A percentile compares a stretch with the other conserved stretches of the same genome.
Conservation (phyloP, 805 yeast species). For the Candida qinlingensis region DNA sequence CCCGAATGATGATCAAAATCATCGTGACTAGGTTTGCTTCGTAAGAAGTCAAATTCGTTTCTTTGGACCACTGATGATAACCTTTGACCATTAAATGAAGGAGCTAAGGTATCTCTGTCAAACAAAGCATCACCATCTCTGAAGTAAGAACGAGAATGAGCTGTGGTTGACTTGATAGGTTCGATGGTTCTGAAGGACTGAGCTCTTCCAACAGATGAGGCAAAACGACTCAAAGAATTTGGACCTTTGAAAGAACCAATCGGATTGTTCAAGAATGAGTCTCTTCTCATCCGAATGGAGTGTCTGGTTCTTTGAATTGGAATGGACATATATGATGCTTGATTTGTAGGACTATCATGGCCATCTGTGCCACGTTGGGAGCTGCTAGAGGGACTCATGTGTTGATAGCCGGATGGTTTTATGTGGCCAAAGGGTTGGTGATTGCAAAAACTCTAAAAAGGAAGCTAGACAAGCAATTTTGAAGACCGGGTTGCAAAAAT, state of each 20-base stretch:
- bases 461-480: not conserved
- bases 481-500: not conserved
- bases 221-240: constrained; percentile 72
- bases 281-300: constrained; percentile 27
- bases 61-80: constrained; percentile 47
- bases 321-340: constrained; percentile 12
- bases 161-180: constrained; percentile 25
- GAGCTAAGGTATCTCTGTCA: constrained; percentile 66
- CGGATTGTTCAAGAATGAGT: constrained; percentile 38
- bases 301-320: constrained; percentile 19
- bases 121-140: constrained; percentile 56
- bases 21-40: constrained; percentile 17
- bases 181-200: constrained; percentile 63
- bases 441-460: too few species aligned
- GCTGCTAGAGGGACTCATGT: too few species aligned
- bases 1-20: constrained; percentile 18
- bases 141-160: constrained; percentile 53
- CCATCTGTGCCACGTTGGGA: not conserved
- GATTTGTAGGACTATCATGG: not conserved
- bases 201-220: constrained; percentile 74
- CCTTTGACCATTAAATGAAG: constrained; percentile 58
- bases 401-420: too few species aligned
- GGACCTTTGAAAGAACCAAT: constrained; percentile 58
- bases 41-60: constrained; percentile 29
- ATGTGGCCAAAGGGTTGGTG: too few species aligned